Evolutionary conservation across 2,329 filamentous ascomycete genomes (phyloP).

Genomic region (Capronia americana): DNA sequence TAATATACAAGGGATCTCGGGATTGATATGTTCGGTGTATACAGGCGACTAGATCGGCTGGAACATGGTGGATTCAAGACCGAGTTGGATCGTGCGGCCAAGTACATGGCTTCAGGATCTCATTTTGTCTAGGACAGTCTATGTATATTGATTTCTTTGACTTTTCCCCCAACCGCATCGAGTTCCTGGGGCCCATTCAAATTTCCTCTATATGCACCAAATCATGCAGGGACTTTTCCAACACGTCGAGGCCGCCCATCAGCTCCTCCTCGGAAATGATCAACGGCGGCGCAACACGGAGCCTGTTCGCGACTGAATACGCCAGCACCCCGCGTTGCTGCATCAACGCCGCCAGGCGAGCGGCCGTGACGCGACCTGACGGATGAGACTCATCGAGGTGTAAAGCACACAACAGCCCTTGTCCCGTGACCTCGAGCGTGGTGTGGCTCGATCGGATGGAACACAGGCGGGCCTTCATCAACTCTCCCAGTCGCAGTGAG

Average conservation of each 20-base stretch:
- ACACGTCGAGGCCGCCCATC: background rate
- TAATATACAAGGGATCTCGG: too few species aligned
- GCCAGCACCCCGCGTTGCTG: conserved; percentile 3
- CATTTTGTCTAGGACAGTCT: too few species aligned
- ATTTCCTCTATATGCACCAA: background rate
- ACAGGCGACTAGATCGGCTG: too few species aligned
- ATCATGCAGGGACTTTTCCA: conserved; percentile 2
- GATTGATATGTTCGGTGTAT: too few species aligned
- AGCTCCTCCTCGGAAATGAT: conserved; percentile 9
- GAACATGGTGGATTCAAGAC: too few species aligned
- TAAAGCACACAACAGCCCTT: background rate
- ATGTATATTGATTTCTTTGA: too few species aligned
- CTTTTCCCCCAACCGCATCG: too few species aligned
- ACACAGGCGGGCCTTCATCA: background rate
- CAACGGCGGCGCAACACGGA: conserved; percentile 6
- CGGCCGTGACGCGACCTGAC: conserved; percentile 2
- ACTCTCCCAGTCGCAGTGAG: background rate
- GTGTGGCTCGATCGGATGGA: background rate
- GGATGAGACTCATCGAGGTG: conserved; percentile 4
- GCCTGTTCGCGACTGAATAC: conserved; percentile 4
- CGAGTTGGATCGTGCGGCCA: too few species aligned
- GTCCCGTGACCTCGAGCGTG: background rate
- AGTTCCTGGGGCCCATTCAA: too few species aligned
- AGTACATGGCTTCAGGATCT: too few species aligned
- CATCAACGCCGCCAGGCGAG: background rate